Percentiles rank a stretch among this genome's conserved stretches.
phyloP scores from a whole-genome alignment of 2,329 filamentous ascomycete genomes.

The Beauveria sp. region DNA sequence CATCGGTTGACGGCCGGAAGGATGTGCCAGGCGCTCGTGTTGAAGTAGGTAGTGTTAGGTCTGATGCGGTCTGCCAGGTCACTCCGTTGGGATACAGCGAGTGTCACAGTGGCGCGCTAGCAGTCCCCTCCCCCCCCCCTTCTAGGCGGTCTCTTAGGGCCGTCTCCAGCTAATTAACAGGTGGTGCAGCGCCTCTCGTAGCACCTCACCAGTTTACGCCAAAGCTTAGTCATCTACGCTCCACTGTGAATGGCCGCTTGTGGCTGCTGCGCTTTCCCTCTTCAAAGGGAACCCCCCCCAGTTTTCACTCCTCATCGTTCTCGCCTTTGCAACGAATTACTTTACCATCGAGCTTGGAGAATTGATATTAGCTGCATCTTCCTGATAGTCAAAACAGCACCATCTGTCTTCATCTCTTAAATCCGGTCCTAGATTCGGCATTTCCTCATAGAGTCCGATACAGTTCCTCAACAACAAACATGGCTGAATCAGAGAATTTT shows the following conservation, averaged over 20 bases:
- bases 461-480: constrained; percentile 27
- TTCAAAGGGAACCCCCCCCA: neutral
- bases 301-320: neutral
- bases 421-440: neutral
- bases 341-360: neutral
- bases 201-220: neutral
- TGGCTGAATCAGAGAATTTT: constrained; percentile 75
- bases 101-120: constrained; percentile 8
- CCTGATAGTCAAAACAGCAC: neutral
- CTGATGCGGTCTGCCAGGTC: constrained; percentile 3
- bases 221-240: constrained; percentile 6
- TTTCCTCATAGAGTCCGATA: neutral
- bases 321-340: neutral
- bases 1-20: constrained; percentile 8
- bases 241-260: neutral
- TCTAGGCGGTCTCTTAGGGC: neutral
- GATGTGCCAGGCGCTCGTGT: constrained; percentile 14
- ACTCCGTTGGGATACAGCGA: constrained; percentile 9
- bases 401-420: neutral
- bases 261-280: neutral
- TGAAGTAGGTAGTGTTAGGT: constrained; percentile 7
- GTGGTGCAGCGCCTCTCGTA: neutral
- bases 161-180: neutral
- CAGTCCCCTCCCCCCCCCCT: neutral
- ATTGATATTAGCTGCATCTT: constrained; percentile 1